Base-by-base conservation (phyloP, 805 yeast genomes). In the Ascoidea asiatica region DNA sequence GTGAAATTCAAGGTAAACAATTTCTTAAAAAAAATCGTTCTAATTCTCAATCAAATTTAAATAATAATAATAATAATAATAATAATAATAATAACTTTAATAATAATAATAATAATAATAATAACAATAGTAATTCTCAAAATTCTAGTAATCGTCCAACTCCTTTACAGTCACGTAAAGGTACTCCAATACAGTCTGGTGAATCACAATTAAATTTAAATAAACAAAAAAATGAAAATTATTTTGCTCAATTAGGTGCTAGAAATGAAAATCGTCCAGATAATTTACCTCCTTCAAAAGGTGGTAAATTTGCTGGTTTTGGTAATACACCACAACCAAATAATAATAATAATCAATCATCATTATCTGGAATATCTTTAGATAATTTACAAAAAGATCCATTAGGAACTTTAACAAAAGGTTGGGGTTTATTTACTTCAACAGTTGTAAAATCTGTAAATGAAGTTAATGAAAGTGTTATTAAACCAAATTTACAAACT, bases 351-450 rank as follows among this genome's bases (percentile, higher is more conserved):
- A 54, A 56, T 38, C 68, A 63, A 41, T 74, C 76, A 1, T 64
- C 79, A 6, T 61, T 75, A 36, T 57, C 81, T 7, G 70, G 72
- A 1, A 70, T 86, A 54, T 76, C 82, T 5, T 54, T 83, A 7
- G 85, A 82, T 50, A 77, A 77, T 44, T 65, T 84, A 43, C 94
- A 82, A 60, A 63, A 60, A 37, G 97, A 92, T 59, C 97, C 98
- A 5, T 53, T 89, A 43, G 95, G 95, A n/a, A 82, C 97, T 1
- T 70, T 92, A 44, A 62, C 85, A 37, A 86, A 80, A 62, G 97
- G 98, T 19, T 92, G 97, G 96, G 89, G 95, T 21, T 65, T 92
- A 50, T 87, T 92, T 56, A 80, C 95, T 8, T 69, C 79, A n/a
- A 78, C 94, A 0, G 87, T 92, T 21, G 73, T 83, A 39, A 82